Base-by-base conservation (phyloP, 805 yeast genomes). In the Debaryomyces tyrocola region DNA sequence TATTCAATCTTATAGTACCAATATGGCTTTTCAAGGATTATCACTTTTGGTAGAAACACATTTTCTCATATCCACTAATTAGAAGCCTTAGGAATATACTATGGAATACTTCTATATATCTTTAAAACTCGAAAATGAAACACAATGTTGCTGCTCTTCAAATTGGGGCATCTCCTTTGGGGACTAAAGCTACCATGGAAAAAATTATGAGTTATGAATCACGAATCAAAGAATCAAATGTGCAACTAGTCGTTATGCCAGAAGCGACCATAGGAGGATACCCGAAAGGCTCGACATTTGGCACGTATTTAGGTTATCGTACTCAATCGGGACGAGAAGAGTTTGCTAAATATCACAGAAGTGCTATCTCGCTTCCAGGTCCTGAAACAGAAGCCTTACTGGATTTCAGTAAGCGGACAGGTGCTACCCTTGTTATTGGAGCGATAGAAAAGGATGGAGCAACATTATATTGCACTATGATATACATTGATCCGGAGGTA, bases 211-310 rank as follows among this genome's bases (percentile, higher is more conserved):
- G 69, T 2, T 73, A 65, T 51, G 76, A 72, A 49, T 47, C 57
- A 10, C 67, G 70, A 44, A 56, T 74, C 28, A 59, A 54, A 39
- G 58, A 55, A 1, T 50, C 59, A 8, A 59, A 66, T 1, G 69
- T 67, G 20, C 60, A 65, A 27, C 55, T 74, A 29, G 72, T 73
- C 14, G 75, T 74, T n/a, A 52, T 74, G 37, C 79, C 79, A 17
- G 79, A 74, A 49, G 77, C 77, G 17, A 56, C 69, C 1, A 50
- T 74, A n/a, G 78, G 78, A 15, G 79, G 78, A 3, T 74, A 74
- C 48, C 77, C 79, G 10, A 74, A 74, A 52, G 77, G 77, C 2
- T 54, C 68, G 20, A 64, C 61, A 5, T 73, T 74, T 50, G 77
- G 77, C 7, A 63, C 77, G 6, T 68, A 67, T 45, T 50, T 74